These are phyloP conservation scores for Globisporangium lucens DNA, from an alignment of 352 stramenopile genomes.

Conservation along the genomic window DNA sequence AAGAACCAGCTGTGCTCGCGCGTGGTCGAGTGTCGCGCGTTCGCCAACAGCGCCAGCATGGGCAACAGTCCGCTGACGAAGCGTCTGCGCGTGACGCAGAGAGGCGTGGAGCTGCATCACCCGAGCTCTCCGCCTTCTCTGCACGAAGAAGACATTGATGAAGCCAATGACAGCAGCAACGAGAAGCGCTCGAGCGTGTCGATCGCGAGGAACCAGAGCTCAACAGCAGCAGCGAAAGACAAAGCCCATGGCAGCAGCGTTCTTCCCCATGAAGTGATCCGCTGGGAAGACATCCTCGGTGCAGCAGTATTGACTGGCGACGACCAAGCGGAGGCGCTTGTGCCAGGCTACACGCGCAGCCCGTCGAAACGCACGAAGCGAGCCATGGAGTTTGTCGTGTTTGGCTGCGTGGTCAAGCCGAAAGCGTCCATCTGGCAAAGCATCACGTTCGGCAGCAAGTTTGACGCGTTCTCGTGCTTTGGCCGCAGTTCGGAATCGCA, in stretches of 20 bases:
- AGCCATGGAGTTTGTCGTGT: constrained; percentile 33
- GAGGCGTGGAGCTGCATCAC: constrained; percentile 10
- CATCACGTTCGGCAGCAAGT: constrained; percentile 24
- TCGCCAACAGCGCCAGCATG: background rate
- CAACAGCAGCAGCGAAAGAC: background rate
- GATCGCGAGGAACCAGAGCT: background rate
- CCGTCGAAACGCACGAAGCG: constrained; percentile 14
- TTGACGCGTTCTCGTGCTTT: constrained; percentile 18
- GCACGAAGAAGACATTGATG: background rate
- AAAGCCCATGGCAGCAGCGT: constrained; percentile 3
- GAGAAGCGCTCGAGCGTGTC: background rate
- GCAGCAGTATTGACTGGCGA: constrained; percentile 26
- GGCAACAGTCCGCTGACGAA: background rate
- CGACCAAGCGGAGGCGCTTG: constrained; percentile 14
- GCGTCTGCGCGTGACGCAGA: constrained; percentile 7
- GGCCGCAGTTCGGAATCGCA: constrained; percentile 11
- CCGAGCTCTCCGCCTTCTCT: background rate
- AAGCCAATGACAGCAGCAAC: background rate
- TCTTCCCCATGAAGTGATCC: constrained; percentile 25
- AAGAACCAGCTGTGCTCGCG: constrained; percentile 1
- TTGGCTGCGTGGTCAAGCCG: constrained; percentile 27
- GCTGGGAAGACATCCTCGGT: constrained; percentile 45
- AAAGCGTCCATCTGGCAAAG: constrained; percentile 13
- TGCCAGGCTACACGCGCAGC: constrained; percentile 20
- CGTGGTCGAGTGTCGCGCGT: constrained; percentile 11